phyloP scores from a whole-genome alignment of 768 basidiomycete species.

The Tricholomella constricta region DNA sequence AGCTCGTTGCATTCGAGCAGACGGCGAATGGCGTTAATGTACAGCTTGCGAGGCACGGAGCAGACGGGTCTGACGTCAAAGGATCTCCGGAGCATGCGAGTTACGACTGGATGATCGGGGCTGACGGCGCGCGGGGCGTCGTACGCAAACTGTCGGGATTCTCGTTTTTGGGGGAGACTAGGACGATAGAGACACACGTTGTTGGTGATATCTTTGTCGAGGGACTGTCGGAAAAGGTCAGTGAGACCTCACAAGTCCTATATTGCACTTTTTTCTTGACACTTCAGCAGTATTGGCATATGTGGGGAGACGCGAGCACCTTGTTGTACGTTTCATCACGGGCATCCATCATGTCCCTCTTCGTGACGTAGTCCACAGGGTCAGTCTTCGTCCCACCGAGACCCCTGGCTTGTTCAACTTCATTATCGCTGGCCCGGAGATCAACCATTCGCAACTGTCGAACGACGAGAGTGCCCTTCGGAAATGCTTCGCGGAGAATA shows the following conservation, averaged over 20 bases:
- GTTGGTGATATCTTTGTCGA: slow-evolving; percentile 46
- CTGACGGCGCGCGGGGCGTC: slow-evolving; percentile 45
- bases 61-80: slow-evolving; percentile 9
- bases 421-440: slow-evolving; percentile 25
- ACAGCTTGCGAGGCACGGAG: slow-evolving; percentile 29
- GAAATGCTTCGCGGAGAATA: slow-evolving; percentile 23
- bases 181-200: slow-evolving; percentile 34
- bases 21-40: slow-evolving; percentile 36
- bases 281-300: slow-evolving; percentile 43
- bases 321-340: slow-evolving; percentile 30
- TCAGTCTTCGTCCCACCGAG: slow-evolving; percentile 35
- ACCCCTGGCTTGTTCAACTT: slow-evolving; percentile 32
- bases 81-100: slow-evolving; percentile 28
- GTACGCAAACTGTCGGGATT: slow-evolving; percentile 44
- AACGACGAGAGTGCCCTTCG: slow-evolving; percentile 34
- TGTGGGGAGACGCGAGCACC: slow-evolving; percentile 43
- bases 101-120: slow-evolving; percentile 43
- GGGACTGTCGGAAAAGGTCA: slow-evolving; percentile 40
- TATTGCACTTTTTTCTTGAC: slow-evolving; percentile 1
- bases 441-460: slow-evolving; percentile 21
- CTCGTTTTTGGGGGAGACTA: slow-evolving; percentile 42
- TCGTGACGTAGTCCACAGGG: slow-evolving; percentile 20
- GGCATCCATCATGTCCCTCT: too few species aligned
- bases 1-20: slow-evolving; percentile 46
- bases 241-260: slow-evolving; percentile 8